phyloP scores from a whole-genome alignment of 2,329 filamentous ascomycete genomes.

The Teratosphaeria viscida region DNA sequence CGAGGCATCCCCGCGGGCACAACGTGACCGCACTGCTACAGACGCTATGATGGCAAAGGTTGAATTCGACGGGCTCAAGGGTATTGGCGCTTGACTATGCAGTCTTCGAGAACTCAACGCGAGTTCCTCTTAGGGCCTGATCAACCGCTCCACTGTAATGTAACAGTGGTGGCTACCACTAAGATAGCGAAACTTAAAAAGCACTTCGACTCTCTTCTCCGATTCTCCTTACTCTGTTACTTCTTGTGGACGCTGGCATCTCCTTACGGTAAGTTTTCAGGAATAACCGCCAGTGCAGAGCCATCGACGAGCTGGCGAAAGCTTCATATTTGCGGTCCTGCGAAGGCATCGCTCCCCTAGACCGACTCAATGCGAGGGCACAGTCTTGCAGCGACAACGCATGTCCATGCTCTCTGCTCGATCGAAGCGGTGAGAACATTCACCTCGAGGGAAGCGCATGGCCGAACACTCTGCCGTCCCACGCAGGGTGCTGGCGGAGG shows the following conservation, averaged over 20 bases:
- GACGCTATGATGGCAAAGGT: neutral
- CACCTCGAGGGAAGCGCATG: neutral
- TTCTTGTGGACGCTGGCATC: neutral
- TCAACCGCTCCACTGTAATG: neutral
- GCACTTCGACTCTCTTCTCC: neutral
- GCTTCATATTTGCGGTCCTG: too few species aligned
- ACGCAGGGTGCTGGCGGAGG: neutral
- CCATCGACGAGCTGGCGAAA: too few species aligned
- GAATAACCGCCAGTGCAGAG: too few species aligned
- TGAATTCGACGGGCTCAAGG: neutral
- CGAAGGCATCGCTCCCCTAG: too few species aligned
- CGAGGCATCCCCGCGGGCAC: neutral
- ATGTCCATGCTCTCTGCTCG: too few species aligned
- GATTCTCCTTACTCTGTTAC: neutral
- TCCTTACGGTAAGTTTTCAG: neutral
- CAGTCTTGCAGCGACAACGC: too few species aligned
- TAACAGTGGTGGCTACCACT: neutral
- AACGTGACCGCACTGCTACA: neutral
- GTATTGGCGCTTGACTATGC: neutral
- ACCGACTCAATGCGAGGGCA: too few species aligned
- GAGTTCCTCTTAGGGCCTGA: neutral
- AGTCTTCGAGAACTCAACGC: neutral
- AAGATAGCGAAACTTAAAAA: neutral
- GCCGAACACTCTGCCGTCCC: neutral
- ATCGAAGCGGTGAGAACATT: neutral